A percentile compares a stretch with the other conserved stretches of the same genome.
Evolutionary conservation across 257 asterid genomes (phyloP).

Genomic region (Capsicum pubescens): DNA sequence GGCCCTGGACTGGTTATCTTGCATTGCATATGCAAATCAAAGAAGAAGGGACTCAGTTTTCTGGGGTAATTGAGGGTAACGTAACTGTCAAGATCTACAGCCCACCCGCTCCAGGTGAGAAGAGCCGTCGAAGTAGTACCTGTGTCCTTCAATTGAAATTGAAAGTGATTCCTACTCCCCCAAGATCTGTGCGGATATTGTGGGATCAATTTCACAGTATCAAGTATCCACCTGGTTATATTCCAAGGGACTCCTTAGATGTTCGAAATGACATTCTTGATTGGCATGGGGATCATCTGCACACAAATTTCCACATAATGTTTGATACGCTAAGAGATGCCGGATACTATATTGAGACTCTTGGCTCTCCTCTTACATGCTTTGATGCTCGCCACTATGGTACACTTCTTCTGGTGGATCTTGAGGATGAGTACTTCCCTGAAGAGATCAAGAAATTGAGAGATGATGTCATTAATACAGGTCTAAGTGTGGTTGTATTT

Average conservation of each 20-base stretch:
- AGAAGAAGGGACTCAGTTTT: conserved; percentile 87
- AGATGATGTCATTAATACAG: conserved; percentile 75
- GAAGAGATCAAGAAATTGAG: conserved; percentile 82
- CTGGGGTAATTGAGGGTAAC: conserved; percentile 91
- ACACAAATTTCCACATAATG: conserved; percentile 96
- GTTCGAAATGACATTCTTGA: conserved; percentile 96
- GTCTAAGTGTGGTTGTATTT: conserved; percentile 86
- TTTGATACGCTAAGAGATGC: conserved; percentile 91
- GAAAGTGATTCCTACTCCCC: conserved; percentile 88
- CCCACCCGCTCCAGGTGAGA: conserved; percentile 79
- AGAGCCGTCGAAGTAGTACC: conserved; percentile 61
- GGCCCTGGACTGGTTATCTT: conserved; percentile 99
- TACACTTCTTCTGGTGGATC: conserved; percentile 93
- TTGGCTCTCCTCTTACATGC: conserved; percentile 97
- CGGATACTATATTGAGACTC: conserved; percentile 93
- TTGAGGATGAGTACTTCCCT: conserved; percentile 87
- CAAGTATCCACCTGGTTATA: conserved; percentile 98
- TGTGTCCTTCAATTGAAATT: conserved; percentile 76
- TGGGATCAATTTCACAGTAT: conserved; percentile 99
- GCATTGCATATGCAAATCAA: conserved; percentile 96
- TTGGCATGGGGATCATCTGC: conserved; percentile 99
- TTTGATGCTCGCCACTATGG: conserved; percentile 95
- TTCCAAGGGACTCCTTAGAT: conserved; percentile 97
- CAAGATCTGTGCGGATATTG: conserved; percentile 76
- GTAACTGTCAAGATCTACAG: conserved; percentile 79